Percentiles rank a stretch among this genome's conserved stretches.
phyloP scores from a whole-genome alignment of 2,329 filamentous ascomycete species.

The Fonsecaea multimorphosa region DNA sequence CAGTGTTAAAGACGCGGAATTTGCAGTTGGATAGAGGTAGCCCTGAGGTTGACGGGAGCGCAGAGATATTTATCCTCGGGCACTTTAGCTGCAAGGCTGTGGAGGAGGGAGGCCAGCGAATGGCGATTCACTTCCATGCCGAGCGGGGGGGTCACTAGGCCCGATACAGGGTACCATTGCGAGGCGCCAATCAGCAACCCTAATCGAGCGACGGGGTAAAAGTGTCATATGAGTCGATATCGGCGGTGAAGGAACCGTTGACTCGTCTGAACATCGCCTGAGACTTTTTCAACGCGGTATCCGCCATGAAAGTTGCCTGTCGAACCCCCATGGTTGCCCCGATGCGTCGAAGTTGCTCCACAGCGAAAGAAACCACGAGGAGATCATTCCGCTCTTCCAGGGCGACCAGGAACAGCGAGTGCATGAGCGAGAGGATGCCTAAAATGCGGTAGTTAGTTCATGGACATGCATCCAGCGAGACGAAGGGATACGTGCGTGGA shows the following conservation, averaged over 20 bases:
- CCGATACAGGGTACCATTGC: conserved; percentile 23
- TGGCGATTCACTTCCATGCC: background rate
- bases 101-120: background rate
- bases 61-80: background rate
- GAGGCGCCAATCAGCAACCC: background rate
- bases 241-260: conserved; percentile 2
- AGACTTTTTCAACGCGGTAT: conserved; percentile 11
- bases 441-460: conserved; percentile 3
- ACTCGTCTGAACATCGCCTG: background rate
- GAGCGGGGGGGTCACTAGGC: conserved; percentile 4
- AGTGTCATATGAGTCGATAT: background rate
- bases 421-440: conserved; percentile 19
- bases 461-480: background rate
- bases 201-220: background rate
- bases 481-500: conserved; percentile 13
- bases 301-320: conserved; percentile 19
- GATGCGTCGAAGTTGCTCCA: conserved; percentile 21
- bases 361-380: conserved; percentile 10
- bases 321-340: conserved; percentile 13
- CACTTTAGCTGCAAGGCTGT: background rate
- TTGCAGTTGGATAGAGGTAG: background rate
- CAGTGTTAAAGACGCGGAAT: background rate
- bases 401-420: conserved; percentile 22
- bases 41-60: background rate
- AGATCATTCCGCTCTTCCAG: conserved; percentile 7